phyloP scores from a whole-genome alignment of 2,329 filamentous ascomycete species.

The Acrodontium crateriforme region DNA sequence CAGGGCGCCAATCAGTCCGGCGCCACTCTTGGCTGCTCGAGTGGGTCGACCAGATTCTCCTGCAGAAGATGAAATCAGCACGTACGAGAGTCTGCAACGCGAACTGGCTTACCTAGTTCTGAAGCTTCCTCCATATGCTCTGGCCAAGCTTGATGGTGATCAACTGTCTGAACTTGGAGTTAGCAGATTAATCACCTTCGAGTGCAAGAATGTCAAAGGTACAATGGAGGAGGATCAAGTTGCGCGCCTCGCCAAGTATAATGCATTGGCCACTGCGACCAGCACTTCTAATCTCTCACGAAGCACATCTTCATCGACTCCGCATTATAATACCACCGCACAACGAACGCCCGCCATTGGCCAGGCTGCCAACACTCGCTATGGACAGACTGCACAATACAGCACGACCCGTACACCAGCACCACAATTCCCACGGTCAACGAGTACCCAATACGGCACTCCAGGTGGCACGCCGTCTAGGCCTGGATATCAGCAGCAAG shows the following conservation, averaged over 20 bases:
- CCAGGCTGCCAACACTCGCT: slow-evolving; percentile 21
- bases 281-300: slow-evolving; percentile 17
- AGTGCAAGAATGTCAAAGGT: slow-evolving; percentile 59
- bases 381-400: slow-evolving; percentile 16
- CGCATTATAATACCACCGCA: slow-evolving; percentile 21
- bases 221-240: slow-evolving; percentile 71
- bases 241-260: slow-evolving; percentile 27
- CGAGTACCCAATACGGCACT: slow-evolving; percentile 16
- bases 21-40: slow-evolving; percentile 43
- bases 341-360: slow-evolving; percentile 22
- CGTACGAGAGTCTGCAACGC: slow-evolving; percentile 61
- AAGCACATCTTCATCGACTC: slow-evolving; percentile 15
- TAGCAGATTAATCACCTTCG: slow-evolving; percentile 62
- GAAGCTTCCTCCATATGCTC: slow-evolving; percentile 67
- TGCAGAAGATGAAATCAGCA: slow-evolving; percentile 41
- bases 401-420: slow-evolving; percentile 12
- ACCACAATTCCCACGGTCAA: slow-evolving; percentile 16
- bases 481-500: slow-evolving; percentile 8
- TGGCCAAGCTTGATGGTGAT: slow-evolving; percentile 75
- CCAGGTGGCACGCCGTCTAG: slow-evolving; percentile 11
- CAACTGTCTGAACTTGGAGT: slow-evolving; percentile 72
- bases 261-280: slow-evolving; percentile 20
- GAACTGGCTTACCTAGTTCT: slow-evolving; percentile 62
- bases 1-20: slow-evolving; percentile 38
- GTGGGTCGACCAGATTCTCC: slow-evolving; percentile 51